A percentile compares a stretch with the other conserved stretches of the same genome.
Conservation (phyloP, 1,284 basidiomycete genomes). For the Mrakiaceae sp. region DNA sequence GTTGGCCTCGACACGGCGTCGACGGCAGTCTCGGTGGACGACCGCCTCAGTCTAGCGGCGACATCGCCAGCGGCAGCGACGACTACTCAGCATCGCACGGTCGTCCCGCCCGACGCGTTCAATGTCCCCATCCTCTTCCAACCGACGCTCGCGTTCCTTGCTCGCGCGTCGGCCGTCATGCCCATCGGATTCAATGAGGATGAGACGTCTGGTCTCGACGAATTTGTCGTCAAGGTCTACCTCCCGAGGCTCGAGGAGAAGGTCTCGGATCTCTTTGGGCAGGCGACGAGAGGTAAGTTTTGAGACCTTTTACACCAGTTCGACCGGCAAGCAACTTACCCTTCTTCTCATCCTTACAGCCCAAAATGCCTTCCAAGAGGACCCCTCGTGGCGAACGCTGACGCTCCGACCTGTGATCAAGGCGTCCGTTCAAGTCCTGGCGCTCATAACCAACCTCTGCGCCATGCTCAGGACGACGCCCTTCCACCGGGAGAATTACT, state of each 20-base stretch:
- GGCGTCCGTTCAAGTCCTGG: constrained; percentile 75
- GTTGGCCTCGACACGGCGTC: constrained; percentile 35
- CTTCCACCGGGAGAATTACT: constrained; percentile 89
- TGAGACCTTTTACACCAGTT: background rate
- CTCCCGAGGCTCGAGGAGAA: constrained; percentile 92
- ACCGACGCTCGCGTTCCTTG: constrained; percentile 77
- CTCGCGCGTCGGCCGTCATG: constrained; percentile 53
- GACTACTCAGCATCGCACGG: constrained; percentile 59
- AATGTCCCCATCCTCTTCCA: constrained; percentile 90
- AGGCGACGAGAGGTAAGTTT: constrained; percentile 59
- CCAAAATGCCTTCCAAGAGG: constrained; percentile 72
- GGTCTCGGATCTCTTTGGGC: constrained; percentile 75
- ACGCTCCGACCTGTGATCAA: constrained; percentile 56
- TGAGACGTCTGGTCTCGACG: constrained; percentile 48
- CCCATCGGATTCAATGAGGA: constrained; percentile 38
- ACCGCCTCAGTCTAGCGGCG: constrained; percentile 15
- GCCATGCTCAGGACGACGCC: constrained; percentile 87
- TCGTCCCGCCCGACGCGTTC: constrained; percentile 87
- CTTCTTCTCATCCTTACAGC: constrained; percentile 36
- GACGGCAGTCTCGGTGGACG: constrained; percentile 42
- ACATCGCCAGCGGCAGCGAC: constrained; percentile 33
- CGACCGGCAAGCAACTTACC: background rate
- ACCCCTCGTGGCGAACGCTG: constrained; percentile 50
- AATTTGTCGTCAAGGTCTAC: constrained; percentile 89
- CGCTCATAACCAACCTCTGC: constrained; percentile 83